Base-by-base conservation (phyloP, 768 basidiomycete genomes). In the Infundibulicybe gibba region DNA sequence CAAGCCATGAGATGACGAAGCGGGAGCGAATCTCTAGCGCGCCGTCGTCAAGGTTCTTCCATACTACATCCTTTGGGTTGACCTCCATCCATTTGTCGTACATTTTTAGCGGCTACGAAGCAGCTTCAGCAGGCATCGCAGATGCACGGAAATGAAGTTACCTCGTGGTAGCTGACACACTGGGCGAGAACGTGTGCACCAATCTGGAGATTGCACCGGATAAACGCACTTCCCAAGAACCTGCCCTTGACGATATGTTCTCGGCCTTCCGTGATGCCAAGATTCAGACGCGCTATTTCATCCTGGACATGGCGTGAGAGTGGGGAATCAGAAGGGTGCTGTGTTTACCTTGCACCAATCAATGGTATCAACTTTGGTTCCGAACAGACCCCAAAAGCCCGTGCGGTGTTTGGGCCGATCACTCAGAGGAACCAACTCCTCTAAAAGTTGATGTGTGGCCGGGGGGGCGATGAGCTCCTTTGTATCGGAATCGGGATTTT, bases 141-240 rank as follows among this genome's bases (percentile, higher is more conserved):
- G 30, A 38, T 16, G n/a, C 6, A 6, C 19, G 11, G 11, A 34
- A n/a, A 25, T 34, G 32, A 42, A 34, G 13, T 55, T 50, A 76
- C 75, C 58, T 72, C 64, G 43, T 81, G 76, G 53, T 79, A 74
- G 47, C 72, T 73, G 21, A 83, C 59, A 49, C 75, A 77, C 61
- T 87, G 85, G 1, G 75, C 72, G 11, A 85, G 74, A 49, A 88
- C 78, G 60, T 87, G 85, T 0, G 86, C 87, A 3, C 83, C 85
- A 56, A 87, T 77, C 60, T 87, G 85, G 41, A 83, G 69, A 58
- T 87, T 81, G 64, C 84, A 84, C 34, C 76, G 74, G 46, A 87
- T 77, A 64, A 89, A 87, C 0, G 70, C 77, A 49, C 74, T 73
- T 5, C 79, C 79, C 31, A 79, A 52, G 40, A 77, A 76, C 54